Evolutionary conservation across 805 yeast species (phyloP).

Genomic region (Suhomyces prunicola): DNA sequence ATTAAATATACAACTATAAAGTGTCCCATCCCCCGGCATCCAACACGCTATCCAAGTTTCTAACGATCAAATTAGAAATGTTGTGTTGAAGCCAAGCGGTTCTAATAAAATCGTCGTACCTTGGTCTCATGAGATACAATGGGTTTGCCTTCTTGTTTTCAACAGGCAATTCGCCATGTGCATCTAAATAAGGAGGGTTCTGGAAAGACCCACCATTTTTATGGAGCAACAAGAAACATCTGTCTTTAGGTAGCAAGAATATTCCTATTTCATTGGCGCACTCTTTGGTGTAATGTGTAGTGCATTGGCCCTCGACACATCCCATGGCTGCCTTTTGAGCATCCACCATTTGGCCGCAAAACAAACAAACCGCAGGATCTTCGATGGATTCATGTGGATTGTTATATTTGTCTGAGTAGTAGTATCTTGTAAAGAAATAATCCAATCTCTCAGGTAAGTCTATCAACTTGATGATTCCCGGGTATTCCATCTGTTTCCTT

Average conservation of each 20-base stretch:
- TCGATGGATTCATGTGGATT: slow-evolving; percentile 38
- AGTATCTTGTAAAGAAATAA: slow-evolving; percentile 59
- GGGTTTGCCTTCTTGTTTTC: slow-evolving; percentile 72
- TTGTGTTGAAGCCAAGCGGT: slow-evolving; percentile 78
- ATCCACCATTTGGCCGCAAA: slow-evolving; percentile 69
- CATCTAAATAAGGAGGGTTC: slow-evolving; percentile 79
- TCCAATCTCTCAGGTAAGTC: slow-evolving; percentile 67
- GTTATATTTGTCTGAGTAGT: slow-evolving; percentile 43
- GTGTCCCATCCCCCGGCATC: slow-evolving; percentile 98
- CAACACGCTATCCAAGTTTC: slow-evolving; percentile 71
- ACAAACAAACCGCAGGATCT: slow-evolving; percentile 85
- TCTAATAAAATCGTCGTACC: slow-evolving; percentile 65
- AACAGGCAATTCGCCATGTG: slow-evolving; percentile 81
- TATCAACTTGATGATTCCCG: slow-evolving; percentile 60
- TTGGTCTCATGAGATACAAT: slow-evolving; percentile 54
- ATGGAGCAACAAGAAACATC: slow-evolving; percentile 60
- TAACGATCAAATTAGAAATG: slow-evolving; percentile 69
- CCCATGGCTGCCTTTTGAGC: slow-evolving; percentile 62
- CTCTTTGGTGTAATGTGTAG: slow-evolving; percentile 60
- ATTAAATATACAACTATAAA: slow-evolving; percentile 33
- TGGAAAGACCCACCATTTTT: slow-evolving; percentile 80
- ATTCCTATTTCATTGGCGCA: slow-evolving; percentile 69
- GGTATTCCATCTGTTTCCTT: slow-evolving; percentile 48
- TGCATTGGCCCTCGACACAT: slow-evolving; percentile 70
- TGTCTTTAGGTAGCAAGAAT: slow-evolving; percentile 67